These are phyloP conservation scores for Apium graveolens DNA, from an alignment of 129 eudicot species.

Conservation along the genomic window DNA sequence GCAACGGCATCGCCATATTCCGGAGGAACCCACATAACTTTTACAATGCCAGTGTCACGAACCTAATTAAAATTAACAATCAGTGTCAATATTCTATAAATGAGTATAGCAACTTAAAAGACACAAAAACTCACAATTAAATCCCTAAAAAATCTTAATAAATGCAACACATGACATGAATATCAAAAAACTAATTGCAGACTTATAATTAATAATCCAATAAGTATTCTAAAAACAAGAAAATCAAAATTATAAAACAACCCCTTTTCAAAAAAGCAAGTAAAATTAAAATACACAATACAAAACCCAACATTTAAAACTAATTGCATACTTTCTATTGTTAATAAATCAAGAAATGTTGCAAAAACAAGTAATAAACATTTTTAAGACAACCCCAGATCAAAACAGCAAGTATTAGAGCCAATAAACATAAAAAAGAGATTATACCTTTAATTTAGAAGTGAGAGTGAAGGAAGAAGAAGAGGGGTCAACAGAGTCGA, in stretches of 20 bases:
- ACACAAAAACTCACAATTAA: background rate
- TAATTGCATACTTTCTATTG: background rate
- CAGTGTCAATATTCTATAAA: background rate
- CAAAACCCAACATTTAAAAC: background rate
- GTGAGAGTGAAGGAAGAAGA: conserved; percentile 51
- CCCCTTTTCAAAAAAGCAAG: background rate
- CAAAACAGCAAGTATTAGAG: background rate
- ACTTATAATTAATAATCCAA: background rate
- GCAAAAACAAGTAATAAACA: background rate
- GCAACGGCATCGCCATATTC: conserved; percentile 91
- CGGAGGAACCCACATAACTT: conserved; percentile 87
- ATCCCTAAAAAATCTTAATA: background rate
- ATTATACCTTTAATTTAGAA: conserved; percentile 50
- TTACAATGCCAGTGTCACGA: conserved; percentile 43
- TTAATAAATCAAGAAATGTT: background rate
- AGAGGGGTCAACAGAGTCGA: conserved; percentile 65
- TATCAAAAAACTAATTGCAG: background rate
- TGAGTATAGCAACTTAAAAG: background rate
- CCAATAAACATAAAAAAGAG: background rate
- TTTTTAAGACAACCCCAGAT: background rate
- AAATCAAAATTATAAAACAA: background rate
- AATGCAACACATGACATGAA: background rate
- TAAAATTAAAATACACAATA: background rate
- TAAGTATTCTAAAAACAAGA: background rate
- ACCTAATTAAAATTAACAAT: conserved; percentile 30